Conservation (phyloP, 495 filamentous ascomycete genomes). For the Xanthoparmelia taractica region DNA sequence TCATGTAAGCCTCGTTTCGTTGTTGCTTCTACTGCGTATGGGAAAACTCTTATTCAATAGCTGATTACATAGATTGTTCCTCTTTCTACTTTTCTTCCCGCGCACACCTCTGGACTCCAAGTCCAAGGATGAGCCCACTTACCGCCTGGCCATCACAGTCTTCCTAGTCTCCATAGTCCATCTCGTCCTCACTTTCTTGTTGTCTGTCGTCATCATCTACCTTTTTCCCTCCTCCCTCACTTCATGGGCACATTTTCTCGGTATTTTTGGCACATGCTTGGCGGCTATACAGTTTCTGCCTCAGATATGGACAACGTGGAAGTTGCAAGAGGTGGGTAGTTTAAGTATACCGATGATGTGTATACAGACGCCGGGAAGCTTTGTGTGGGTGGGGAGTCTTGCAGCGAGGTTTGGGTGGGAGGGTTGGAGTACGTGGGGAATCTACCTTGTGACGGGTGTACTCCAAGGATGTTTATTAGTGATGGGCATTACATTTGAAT, state of each 20-base stretch:
- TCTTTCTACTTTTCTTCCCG: conserved; percentile 84
- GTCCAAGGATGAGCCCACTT: conserved; percentile 44
- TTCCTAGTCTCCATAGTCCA: conserved; percentile 63
- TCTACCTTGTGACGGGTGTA: conserved; percentile 74
- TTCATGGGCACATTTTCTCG: conserved; percentile 76
- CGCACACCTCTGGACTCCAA: conserved; percentile 44
- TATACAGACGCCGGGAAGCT: conserved; percentile 88
- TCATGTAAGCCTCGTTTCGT: conserved; percentile 57
- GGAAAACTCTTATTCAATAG: background rate
- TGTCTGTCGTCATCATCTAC: conserved; percentile 55
- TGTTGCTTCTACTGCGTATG: background rate
- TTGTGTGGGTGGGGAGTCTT: conserved; percentile 81
- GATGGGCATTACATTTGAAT: conserved; percentile 75
- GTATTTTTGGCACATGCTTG: conserved; percentile 66
- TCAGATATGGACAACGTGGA: conserved; percentile 87
- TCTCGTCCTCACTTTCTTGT: conserved; percentile 56
- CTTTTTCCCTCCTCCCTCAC: conserved; percentile 50
- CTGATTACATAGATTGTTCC: conserved; percentile 50
- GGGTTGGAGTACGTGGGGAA: conserved; percentile 93
- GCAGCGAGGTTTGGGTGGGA: conserved; percentile 67
- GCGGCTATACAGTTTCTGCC: conserved; percentile 87
- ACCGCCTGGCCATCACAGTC: conserved; percentile 67
- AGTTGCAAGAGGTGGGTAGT: conserved; percentile 72
- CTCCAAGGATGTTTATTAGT: conserved; percentile 76
- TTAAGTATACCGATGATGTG: conserved; percentile 97